Percentiles rank a stretch among this genome's conserved stretches.
phyloP scores from a whole-genome alignment of 768 basidiomycete genomes.

The Tulasnella sp. region DNA sequence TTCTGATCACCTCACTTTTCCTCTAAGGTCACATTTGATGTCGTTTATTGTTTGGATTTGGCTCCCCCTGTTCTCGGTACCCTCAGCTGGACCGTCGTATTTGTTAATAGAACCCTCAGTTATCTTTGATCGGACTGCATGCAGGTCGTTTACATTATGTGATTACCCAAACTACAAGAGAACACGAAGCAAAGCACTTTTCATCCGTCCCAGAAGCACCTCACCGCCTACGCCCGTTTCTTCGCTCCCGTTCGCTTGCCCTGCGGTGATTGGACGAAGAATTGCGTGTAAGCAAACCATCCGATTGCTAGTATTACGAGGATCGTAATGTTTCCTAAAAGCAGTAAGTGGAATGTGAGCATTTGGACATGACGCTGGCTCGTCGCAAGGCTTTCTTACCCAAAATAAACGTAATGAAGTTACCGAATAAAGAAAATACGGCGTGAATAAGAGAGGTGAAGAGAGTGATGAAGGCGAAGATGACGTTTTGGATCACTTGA shows the following conservation, averaged over 20 bases:
- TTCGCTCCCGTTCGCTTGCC: slow-evolving; percentile 8
- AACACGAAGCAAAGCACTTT: not conserved
- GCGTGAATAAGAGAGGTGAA: slow-evolving; percentile 10
- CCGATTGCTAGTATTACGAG: not conserved
- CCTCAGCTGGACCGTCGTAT: not conserved
- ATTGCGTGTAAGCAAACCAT: not conserved
- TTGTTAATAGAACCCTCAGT: slow-evolving; percentile 7
- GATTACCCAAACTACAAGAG: not conserved
- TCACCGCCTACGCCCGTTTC: not conserved
- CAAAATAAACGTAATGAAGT: slow-evolving; percentile 8
- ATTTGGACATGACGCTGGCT: not conserved
- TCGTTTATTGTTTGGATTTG: not conserved
- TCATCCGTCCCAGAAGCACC: too few relatives aligned
- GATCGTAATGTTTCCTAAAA: slow-evolving; percentile 12
- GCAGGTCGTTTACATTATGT: not conserved
- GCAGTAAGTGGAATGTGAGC: not conserved
- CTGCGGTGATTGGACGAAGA: not conserved
- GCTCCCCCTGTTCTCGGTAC: not conserved
- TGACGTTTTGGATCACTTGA: not conserved
- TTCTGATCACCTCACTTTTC: not conserved
- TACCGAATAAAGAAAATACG: not conserved
- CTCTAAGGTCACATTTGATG: not conserved
- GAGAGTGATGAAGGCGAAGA: slow-evolving; percentile 22
- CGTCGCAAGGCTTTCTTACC: not conserved
- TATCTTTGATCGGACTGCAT: not conserved